Base-by-base conservation (phyloP, 176 grass and related monocot genomes). In the Oryza glaberrima region DNA sequence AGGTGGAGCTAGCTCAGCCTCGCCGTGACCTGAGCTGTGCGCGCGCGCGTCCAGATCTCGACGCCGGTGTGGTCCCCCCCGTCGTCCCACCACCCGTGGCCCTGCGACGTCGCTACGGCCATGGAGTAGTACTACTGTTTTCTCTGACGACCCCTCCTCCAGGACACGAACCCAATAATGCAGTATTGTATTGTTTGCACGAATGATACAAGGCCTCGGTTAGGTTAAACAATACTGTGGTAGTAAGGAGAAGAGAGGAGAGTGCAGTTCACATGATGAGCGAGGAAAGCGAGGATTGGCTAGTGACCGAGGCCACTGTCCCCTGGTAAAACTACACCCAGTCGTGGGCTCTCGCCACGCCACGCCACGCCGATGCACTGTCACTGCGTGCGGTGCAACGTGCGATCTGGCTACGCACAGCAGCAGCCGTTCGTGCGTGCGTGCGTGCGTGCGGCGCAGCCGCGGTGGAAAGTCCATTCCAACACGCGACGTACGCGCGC, bases 31-130 rank as follows among this genome's bases (percentile, higher is more conserved):
- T 76, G 30, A 70, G 72, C 85, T 87, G 65, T 36, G 49, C 61
- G 3, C 30, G 30, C 28, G 28, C 30, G 30, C 46, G 78, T 49
- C 34, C 79, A 76, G 72, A 87, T 82, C 85, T 87, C 72, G 65
- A 63, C 72, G 72, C 85, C 36, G 67, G 68, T 79, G 83, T 79
- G 83, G 75, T 85, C 83, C 73, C 73, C 74, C 17, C 41, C 4
- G 34, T 36, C 35, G 35, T 36, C 28, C 28, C 28, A 28, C 28
- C 28, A 28, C 28, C 28, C 28, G 48, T 10, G 48, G 48, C 48
- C 48, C 48, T 15, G 48, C 48, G 48, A 51, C 49, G 49, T 52
- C 49, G 49, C 49, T 52, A 52, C 15, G 15, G 49, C 49, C 49
- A 52, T 44, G 41, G 41, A 9, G 41, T 43, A 43, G 7, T 48